Conservation (phyloP, 192 early-diverging fungal species). For the Linnemannia hyalina region DNA sequence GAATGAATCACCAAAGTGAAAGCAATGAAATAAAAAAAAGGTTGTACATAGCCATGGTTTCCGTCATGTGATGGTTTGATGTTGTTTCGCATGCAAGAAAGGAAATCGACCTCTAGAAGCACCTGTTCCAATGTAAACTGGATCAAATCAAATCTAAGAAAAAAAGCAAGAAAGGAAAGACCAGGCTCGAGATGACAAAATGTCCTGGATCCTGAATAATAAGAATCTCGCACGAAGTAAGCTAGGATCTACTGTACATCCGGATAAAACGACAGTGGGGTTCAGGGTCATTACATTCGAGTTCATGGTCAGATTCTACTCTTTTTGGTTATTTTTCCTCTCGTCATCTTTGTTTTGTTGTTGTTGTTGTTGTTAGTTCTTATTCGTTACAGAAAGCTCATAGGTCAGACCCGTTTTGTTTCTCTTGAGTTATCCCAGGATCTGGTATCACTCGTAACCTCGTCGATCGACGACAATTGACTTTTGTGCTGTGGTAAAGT, state of each 20-base stretch:
- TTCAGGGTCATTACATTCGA: no score
- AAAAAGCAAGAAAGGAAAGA: not conserved
- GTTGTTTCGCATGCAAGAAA: not conserved
- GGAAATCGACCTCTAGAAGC: not conserved
- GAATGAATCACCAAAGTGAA: not conserved
- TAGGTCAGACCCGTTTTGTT: not conserved
- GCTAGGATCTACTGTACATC: no score
- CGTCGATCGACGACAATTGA: not conserved
- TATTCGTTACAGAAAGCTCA: not conserved
- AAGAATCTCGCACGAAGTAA: no score
- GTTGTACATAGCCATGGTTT: not conserved
- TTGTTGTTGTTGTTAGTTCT: no score
- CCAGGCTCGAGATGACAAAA: not conserved
- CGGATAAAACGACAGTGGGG: no score
- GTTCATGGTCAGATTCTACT: no score
- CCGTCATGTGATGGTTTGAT: not conserved
- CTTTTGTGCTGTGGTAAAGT: no score
- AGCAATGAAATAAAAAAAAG: not conserved
- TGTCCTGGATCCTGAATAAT: not conserved
- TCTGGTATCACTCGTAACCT: conserved; percentile 16
- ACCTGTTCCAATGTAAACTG: not conserved
- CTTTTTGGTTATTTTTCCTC: no score
- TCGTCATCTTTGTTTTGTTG: no score
- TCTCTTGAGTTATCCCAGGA: not conserved
- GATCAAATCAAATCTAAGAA: not conserved